phyloP scores from a whole-genome alignment of 306 rosid species.

The Lathyrus tuberosus region DNA sequence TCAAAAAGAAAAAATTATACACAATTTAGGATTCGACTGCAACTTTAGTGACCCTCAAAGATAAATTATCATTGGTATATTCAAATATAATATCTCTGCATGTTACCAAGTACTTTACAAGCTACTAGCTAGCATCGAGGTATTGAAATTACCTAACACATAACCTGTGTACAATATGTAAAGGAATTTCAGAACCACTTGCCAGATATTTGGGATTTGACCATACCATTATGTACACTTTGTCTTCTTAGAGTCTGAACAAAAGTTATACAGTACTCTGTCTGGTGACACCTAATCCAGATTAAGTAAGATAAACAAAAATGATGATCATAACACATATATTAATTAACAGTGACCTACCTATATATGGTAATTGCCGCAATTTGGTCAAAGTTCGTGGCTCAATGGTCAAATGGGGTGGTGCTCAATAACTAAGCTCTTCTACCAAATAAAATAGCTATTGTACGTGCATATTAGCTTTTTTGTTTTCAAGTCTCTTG shows the following conservation, averaged over 20 bases:
- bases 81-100: not conserved
- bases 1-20: too few relatives aligned
- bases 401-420: constrained; percentile 83
- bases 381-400: constrained; percentile 67
- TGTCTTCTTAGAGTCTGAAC: constrained; percentile 25
- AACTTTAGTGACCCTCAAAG: too few relatives aligned
- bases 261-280: constrained; percentile 32
- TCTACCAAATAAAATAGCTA: constrained; percentile 40
- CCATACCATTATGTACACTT: constrained; percentile 27
- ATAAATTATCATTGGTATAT: too few relatives aligned
- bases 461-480: not conserved
- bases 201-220: constrained; percentile 43
- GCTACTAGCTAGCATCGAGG: not conserved
- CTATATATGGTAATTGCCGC: constrained; percentile 55
- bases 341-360: constrained; percentile 68
- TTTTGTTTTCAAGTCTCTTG: constrained; percentile 33
- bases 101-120: not conserved
- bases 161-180: constrained; percentile 16
- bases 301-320: constrained; percentile 33
- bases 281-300: constrained; percentile 32
- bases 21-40: too few relatives aligned
- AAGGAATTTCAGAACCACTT: constrained; percentile 30
- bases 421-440: constrained; percentile 76
- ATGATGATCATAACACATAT: constrained; percentile 43
- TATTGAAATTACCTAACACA: constrained; percentile 14